Evolutionary conservation across 768 basidiomycete species (phyloP).

Genomic region (Pleurotus ostreatus): DNA sequence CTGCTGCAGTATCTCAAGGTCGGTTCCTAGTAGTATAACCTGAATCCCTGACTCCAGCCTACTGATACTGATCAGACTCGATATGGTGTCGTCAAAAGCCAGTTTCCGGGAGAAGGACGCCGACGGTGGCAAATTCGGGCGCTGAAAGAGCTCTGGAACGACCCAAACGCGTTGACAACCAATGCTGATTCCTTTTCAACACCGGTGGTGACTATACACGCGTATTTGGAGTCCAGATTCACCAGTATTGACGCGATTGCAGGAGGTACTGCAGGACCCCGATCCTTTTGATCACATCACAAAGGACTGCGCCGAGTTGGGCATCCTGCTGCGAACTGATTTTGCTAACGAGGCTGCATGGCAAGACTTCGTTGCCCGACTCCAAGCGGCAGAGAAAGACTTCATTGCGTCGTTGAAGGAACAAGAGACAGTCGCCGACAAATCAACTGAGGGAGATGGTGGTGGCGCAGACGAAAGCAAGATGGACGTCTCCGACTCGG

Average conservation of each 20-base stretch:
- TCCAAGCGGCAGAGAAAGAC: constrained; percentile 58
- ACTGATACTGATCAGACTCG: constrained; percentile 1
- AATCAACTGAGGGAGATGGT: constrained; percentile 16
- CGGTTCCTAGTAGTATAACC: not conserved
- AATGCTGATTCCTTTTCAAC: not conserved
- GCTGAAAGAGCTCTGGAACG: constrained; percentile 10
- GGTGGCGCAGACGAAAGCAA: constrained; percentile 21
- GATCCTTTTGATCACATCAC: constrained; percentile 52
- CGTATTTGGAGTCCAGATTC: not conserved
- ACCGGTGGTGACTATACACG: not conserved
- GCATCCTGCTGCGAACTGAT: constrained; percentile 71
- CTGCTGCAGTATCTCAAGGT: not conserved
- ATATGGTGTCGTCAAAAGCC: constrained; percentile 6
- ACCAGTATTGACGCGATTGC: not conserved
- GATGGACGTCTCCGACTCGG: constrained; percentile 30
- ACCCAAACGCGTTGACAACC: not conserved
- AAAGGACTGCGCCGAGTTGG: constrained; percentile 44
- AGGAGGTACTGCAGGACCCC: constrained; percentile 32
- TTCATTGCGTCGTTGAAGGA: constrained; percentile 28
- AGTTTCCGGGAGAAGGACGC: constrained; percentile 10
- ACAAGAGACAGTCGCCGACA: constrained; percentile 12
- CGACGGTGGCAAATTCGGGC: constrained; percentile 10
- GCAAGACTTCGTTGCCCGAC: constrained; percentile 44
- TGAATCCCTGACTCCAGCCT: not conserved
- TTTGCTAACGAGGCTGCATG: constrained; percentile 67